phyloP scores from a whole-genome alignment of 768 basidiomycete genomes.

The Pholiota conissans region DNA sequence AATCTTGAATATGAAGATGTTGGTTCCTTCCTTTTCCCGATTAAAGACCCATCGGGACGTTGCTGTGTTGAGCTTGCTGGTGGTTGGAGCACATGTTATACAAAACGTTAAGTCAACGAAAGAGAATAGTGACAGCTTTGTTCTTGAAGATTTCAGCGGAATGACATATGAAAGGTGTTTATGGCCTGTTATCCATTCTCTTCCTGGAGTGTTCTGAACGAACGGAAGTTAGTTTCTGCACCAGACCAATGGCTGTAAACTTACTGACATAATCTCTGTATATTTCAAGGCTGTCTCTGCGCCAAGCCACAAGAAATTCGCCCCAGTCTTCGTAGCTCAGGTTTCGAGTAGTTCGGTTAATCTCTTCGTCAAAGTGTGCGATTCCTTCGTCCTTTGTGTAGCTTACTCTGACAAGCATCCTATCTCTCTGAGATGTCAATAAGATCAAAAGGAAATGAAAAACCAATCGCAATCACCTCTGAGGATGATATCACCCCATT shows the following conservation, averaged over 20 bases:
- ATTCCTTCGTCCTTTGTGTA: conserved; percentile 58
- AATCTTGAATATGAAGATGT: conserved; percentile 84
- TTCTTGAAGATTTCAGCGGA: conserved; percentile 62
- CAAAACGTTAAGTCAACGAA: conserved; percentile 85
- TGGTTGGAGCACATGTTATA: conserved; percentile 62
- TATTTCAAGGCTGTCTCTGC: conserved; percentile 73
- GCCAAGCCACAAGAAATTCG: conserved; percentile 88
- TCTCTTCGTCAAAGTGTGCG: conserved; percentile 62
- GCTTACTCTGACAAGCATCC: conserved; percentile 83
- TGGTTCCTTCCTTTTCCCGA: conserved; percentile 62
- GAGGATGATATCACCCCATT: conserved; percentile 61
- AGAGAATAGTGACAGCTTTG: conserved; percentile 83
- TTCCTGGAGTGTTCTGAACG: conserved; percentile 58
- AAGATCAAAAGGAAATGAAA: conserved; percentile 3
- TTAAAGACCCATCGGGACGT: conserved; percentile 51
- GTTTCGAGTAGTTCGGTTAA: conserved; percentile 63
- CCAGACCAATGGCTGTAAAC: neutral
- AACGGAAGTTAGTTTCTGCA: conserved; percentile 5
- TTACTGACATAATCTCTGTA: conserved; percentile 79
- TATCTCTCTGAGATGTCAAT: conserved; percentile 52
- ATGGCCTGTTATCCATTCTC: conserved; percentile 66
- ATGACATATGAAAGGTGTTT: conserved; percentile 81
- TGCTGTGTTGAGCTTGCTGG: conserved; percentile 34
- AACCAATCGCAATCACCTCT: conserved; percentile 52
- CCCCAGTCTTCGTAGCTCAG: conserved; percentile 67